Percentiles rank a stretch among this genome's conserved stretches.
Conservation (phyloP, 2,329 filamentous ascomycete species). For the Dissoconium aciculare region DNA sequence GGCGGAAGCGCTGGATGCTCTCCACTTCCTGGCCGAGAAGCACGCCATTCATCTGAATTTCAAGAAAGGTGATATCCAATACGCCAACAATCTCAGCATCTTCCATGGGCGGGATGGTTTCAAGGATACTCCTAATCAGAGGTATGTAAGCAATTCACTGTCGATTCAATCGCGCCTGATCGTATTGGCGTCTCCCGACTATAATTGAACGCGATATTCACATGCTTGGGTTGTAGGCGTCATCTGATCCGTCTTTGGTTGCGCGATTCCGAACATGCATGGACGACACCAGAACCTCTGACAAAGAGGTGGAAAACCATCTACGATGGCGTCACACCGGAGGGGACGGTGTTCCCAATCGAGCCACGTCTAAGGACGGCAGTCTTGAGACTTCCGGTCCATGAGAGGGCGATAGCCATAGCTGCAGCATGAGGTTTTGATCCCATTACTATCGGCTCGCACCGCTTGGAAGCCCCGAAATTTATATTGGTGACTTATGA, state of each 20-base stretch:
- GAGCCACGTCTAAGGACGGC: too few relatives aligned
- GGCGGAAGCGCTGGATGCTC: constrained; percentile 31
- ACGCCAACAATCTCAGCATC: constrained; percentile 38
- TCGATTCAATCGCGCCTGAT: not conserved
- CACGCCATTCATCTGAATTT: constrained; percentile 26
- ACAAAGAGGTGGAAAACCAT: constrained; percentile 37
- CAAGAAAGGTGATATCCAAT: constrained; percentile 33
- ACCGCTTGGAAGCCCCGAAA: too few relatives aligned
- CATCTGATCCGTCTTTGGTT: constrained; percentile 36
- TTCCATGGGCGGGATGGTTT: constrained; percentile 38
- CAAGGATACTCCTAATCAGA: constrained; percentile 24
- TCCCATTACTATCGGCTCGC: too few relatives aligned
- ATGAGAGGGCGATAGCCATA: too few relatives aligned
- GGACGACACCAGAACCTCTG: constrained; percentile 29
- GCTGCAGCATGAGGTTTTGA: too few relatives aligned
- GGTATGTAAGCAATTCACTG: constrained; percentile 19
- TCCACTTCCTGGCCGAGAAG: constrained; percentile 31
- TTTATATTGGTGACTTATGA: too few relatives aligned
- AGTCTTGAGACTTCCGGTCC: too few relatives aligned
- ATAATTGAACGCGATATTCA: constrained; percentile 4
- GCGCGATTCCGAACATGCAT: constrained; percentile 32
- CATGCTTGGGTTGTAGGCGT: constrained; percentile 18
- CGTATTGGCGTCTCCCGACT: not conserved
- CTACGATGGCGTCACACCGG: constrained; percentile 38
- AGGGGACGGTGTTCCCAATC: constrained; percentile 41